Evolutionary conservation across 306 rosid species (phyloP).

Genomic region (Vicia villosa): DNA sequence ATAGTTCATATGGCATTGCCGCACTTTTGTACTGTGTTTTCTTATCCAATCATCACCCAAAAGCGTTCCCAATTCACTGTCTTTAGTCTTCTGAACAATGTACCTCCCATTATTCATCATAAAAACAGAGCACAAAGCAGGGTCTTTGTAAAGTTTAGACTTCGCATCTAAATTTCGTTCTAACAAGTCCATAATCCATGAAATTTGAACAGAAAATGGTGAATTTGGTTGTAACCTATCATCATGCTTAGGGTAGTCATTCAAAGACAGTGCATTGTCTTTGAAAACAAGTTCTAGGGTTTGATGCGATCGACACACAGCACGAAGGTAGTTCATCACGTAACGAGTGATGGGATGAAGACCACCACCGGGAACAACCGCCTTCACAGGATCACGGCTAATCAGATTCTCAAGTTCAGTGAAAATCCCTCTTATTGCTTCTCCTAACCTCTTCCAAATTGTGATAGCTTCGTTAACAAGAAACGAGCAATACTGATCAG

Average conservation of each 20-base stretch:
- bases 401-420: constrained; percentile 70
- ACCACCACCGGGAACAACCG: constrained; percentile 66
- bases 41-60: constrained; percentile 76
- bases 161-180: constrained; percentile 66
- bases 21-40: constrained; percentile 56
- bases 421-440: constrained; percentile 65
- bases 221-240: constrained; percentile 36
- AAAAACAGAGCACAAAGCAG: constrained; percentile 63
- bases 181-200: constrained; percentile 71
- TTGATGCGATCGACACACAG: constrained; percentile 59
- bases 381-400: constrained; percentile 61
- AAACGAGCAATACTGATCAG: constrained; percentile 57
- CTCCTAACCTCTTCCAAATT: constrained; percentile 76
- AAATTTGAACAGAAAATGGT: constrained; percentile 57
- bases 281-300: constrained; percentile 67
- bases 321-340: constrained; percentile 72
- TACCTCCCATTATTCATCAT: constrained; percentile 82
- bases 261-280: constrained; percentile 43
- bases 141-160: constrained; percentile 63
- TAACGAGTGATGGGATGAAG: constrained; percentile 77
- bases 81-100: constrained; percentile 65
- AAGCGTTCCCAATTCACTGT: constrained; percentile 60
- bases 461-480: constrained; percentile 65
- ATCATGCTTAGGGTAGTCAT: constrained; percentile 49
- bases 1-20: constrained; percentile 57